Evolutionary conservation across 768 basidiomycete genomes (phyloP).

Genomic region (Mycena chlorophos): DNA sequence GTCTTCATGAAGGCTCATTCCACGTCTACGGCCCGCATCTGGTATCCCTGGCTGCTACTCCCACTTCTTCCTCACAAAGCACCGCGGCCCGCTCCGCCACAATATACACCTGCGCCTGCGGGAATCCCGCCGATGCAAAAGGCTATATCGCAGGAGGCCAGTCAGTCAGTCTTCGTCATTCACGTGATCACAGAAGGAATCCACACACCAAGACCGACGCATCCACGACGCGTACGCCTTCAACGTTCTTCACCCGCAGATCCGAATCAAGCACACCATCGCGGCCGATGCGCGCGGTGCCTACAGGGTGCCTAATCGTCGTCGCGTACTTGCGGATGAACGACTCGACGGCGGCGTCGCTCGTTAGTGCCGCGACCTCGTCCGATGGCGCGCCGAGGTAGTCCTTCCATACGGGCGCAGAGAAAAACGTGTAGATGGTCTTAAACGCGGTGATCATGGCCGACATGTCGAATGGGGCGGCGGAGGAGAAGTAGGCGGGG

Average conservation of each 20-base stretch:
- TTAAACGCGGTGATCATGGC: constrained; percentile 5
- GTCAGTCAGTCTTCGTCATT: background rate
- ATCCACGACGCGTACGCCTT: constrained; percentile 16
- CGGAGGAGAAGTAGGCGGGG: constrained; percentile 9
- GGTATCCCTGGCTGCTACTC: too few relatives aligned
- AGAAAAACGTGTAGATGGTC: background rate
- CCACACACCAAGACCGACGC: constrained; percentile 16
- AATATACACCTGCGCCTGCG: constrained; percentile 6
- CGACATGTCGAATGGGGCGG: constrained; percentile 16
- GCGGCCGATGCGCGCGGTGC: constrained; percentile 9
- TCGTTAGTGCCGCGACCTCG: background rate
- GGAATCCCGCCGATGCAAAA: constrained; percentile 2
- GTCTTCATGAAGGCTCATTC: too few relatives aligned
- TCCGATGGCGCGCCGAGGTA: constrained; percentile 6
- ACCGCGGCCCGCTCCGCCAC: constrained; percentile 3
- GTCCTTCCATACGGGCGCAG: constrained; percentile 5
- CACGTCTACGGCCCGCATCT: too few relatives aligned
- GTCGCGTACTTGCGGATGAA: constrained; percentile 5
- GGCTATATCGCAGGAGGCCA: background rate
- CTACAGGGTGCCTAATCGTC: constrained; percentile 6
- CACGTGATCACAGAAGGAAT: too few relatives aligned
- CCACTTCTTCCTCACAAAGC: too few relatives aligned
- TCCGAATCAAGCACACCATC: constrained; percentile 13
- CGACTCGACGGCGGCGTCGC: constrained; percentile 8
- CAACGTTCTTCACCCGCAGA: constrained; percentile 7